Evolutionary conservation across 2,329 filamentous ascomycete species (phyloP), one percentile per base, ranked within the genome.

Genomic region (Calonectria hongkongensis): DNA sequence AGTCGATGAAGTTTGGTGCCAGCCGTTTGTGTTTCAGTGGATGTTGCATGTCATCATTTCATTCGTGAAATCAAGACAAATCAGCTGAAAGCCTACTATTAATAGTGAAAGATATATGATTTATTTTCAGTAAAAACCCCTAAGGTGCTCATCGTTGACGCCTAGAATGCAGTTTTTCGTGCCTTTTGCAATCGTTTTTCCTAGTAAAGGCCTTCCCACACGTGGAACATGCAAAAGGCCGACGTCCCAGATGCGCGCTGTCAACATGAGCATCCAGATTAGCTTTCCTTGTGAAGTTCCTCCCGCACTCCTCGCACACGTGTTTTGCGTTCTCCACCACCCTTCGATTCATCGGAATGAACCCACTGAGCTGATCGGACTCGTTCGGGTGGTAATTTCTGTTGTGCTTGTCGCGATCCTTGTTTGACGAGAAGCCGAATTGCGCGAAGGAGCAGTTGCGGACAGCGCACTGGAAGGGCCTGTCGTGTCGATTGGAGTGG

Each of bases 351-450:
- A 66, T 18, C 9, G 30, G 39, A 7, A 60, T 25, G 15, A 74
- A 70, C 0, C 13, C 10, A 3, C 43, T 9, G 0, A 25, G 36
- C 1, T 63, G 21, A 6, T 50, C 56, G 1, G n/a, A 28, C 2
- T 27, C 1, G 1, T 74, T 68, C 2, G 69, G 65, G 12, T 76
- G 75, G 18, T 71, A 71, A 2, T 39, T 66, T 2, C 56, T 70
- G 3, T 63, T n/a, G 70, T 83, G 15, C 84, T 81, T 15, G 80
- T 80, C 71, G 16, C 41, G 70, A 58, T 87, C 84, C 43, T 82
- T 83, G n/a, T 83, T 84, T 5, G 82, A 80, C 2, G 79, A 76
- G 75, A 87, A 88, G 1, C 87, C 87, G 54, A 84, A 77, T 7
- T 82, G 79, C 4, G 75, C 79, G 6, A 81, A 72, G 3, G 78